These are phyloP conservation scores for Tricholoma sp. DNA, from an alignment of 768 basidiomycete species.

Conservation along the genomic window DNA sequence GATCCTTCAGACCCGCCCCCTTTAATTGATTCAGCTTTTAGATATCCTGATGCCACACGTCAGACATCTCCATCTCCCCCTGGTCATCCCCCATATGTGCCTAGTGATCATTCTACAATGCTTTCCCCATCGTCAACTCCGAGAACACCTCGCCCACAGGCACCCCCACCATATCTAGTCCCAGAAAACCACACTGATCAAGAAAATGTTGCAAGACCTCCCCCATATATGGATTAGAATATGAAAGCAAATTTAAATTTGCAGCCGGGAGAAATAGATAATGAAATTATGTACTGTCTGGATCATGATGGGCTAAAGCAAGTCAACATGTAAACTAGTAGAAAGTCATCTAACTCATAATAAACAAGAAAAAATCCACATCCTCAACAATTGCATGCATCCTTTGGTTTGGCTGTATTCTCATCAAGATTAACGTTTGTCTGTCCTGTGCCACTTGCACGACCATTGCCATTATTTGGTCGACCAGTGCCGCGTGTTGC, in stretches of 20 bases:
- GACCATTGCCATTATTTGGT: slow-evolving; percentile 49
- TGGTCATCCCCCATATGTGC: slow-evolving; percentile 22
- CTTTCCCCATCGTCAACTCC: slow-evolving; percentile 28
- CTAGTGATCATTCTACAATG: slow-evolving; percentile 24
- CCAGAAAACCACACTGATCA: slow-evolving; percentile 44
- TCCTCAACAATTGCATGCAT: slow-evolving; percentile 77
- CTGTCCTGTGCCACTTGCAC: slow-evolving; percentile 46
- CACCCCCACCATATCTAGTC: slow-evolving; percentile 77
- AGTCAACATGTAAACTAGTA: neutral
- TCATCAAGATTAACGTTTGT: slow-evolving; percentile 68
- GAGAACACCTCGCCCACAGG: slow-evolving; percentile 44
- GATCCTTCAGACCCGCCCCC: slow-evolving; percentile 88
- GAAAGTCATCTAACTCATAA: slow-evolving; percentile 26
- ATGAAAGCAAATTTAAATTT: slow-evolving; percentile 1
- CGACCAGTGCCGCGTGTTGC: slow-evolving; percentile 72
- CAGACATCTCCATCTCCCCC: slow-evolving; percentile 30
- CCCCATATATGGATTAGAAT: slow-evolving; percentile 56
- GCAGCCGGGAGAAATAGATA: neutral
- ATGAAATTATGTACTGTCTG: slow-evolving; percentile 3
- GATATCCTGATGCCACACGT: slow-evolving; percentile 37
- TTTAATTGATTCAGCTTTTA: slow-evolving; percentile 79
- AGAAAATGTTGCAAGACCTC: slow-evolving; percentile 52
- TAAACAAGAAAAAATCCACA: slow-evolving; percentile 14
- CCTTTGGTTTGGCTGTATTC: slow-evolving; percentile 60
- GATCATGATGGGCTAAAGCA: neutral